Conservation (phyloP, 2,329 filamentous ascomycete genomes). For the Annulohypoxylon truncatum region DNA sequence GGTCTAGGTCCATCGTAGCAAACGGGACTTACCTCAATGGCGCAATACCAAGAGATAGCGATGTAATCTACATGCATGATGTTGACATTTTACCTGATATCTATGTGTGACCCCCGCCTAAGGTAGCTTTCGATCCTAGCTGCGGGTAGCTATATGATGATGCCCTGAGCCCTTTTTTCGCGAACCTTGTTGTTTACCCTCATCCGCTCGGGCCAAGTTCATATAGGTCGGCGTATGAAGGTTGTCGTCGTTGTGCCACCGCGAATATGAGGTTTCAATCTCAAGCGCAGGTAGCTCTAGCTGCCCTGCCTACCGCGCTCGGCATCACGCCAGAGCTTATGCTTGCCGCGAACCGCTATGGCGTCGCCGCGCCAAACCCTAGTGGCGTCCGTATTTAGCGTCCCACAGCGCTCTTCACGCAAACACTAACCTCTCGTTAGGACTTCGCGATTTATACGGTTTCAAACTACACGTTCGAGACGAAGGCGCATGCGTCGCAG, state of each 20-base stretch:
- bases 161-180: constrained; percentile 9
- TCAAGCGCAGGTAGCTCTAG: constrained; percentile 43
- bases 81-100: constrained; percentile 36
- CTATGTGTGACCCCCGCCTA: constrained; percentile 24
- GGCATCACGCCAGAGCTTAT: constrained; percentile 50
- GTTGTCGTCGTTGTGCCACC: constrained; percentile 17
- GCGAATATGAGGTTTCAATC: constrained; percentile 47
- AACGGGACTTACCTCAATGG: constrained; percentile 24
- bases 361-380: constrained; percentile 49
- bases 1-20: constrained; percentile 23
- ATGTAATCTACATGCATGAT: constrained; percentile 37
- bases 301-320: constrained; percentile 44
- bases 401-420: not conserved
- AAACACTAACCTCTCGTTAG: constrained; percentile 39
- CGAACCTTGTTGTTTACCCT: constrained; percentile 22
- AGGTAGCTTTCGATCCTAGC: constrained; percentile 24
- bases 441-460: constrained; percentile 60
- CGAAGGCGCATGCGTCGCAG: constrained; percentile 58
- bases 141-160: constrained; percentile 27
- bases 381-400: constrained; percentile 47
- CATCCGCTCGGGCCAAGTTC: not conserved
- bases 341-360: constrained; percentile 51
- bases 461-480: constrained; percentile 70
- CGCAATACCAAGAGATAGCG: constrained; percentile 37
- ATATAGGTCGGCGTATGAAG: constrained; percentile 18